Percentiles rank a stretch among this genome's conserved stretches.
Evolutionary conservation across 768 basidiomycete genomes (phyloP).

Genomic region (Gyrodon lividus): DNA sequence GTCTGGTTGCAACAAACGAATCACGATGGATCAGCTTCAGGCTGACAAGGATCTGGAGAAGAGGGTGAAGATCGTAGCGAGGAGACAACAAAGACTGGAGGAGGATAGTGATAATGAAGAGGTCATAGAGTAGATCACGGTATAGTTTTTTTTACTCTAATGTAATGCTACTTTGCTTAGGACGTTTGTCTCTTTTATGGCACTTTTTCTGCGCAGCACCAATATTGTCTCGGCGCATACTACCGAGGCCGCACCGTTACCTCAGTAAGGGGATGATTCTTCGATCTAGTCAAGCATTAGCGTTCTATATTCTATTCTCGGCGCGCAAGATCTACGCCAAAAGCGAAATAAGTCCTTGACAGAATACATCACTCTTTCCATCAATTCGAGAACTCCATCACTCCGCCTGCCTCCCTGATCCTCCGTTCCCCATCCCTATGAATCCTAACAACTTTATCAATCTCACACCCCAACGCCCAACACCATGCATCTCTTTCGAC

Average conservation of each 20-base stretch:
- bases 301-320: too few species aligned
- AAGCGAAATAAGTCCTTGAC: background rate
- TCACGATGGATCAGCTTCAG: constrained; percentile 51
- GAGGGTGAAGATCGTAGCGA: constrained; percentile 57
- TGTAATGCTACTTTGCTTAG: background rate
- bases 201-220: too few species aligned
- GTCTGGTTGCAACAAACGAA: constrained; percentile 64
- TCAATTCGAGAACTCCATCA: constrained; percentile 37
- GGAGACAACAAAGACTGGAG: constrained; percentile 47
- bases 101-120: constrained; percentile 45
- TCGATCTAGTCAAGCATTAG: too few species aligned
- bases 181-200: too few species aligned
- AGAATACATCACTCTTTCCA: background rate
- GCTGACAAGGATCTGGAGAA: constrained; percentile 59
- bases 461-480: constrained; percentile 88
- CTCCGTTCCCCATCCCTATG: constrained; percentile 63
- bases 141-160: background rate
- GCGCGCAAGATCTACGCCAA: background rate
- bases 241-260: background rate
- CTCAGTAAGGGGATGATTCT: too few species aligned
- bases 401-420: constrained; percentile 61
- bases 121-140: constrained; percentile 50
- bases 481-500: constrained; percentile 94
- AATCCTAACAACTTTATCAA: constrained; percentile 72
- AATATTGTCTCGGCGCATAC: too few species aligned